Percentiles rank a stretch among this genome's conserved stretches.
phyloP scores from a whole-genome alignment of 2,329 filamentous ascomycete species.

The Epichloe baconii region DNA sequence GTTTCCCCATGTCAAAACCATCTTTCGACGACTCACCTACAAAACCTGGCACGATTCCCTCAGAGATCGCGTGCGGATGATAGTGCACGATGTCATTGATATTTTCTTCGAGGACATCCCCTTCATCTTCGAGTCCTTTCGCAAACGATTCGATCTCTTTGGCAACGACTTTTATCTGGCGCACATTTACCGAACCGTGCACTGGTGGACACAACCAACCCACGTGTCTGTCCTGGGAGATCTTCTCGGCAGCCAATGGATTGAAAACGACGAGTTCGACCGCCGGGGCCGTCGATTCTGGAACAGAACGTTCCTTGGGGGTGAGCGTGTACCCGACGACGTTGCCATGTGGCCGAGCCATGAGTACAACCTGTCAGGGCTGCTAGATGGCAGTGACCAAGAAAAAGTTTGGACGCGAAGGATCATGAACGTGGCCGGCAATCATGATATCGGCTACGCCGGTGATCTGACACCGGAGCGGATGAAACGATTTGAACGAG shows the following conservation, averaged over 20 bases:
- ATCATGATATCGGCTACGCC: constrained; percentile 94
- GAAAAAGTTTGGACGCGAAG: constrained; percentile 53
- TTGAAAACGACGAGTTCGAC: constrained; percentile 72
- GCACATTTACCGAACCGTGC: constrained; percentile 75
- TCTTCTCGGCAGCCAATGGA: constrained; percentile 89
- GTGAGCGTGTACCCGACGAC: constrained; percentile 47
- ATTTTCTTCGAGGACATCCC: constrained; percentile 56
- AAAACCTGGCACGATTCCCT: constrained; percentile 31
- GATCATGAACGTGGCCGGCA: constrained; percentile 83
- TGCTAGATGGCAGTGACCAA: constrained; percentile 30
- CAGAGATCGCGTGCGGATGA: constrained; percentile 37
- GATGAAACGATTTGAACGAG: constrained; percentile 66
- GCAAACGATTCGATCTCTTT: constrained; percentile 76
- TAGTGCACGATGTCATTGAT: constrained; percentile 46
- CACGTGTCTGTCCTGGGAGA: constrained; percentile 86
- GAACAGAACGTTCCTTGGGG: constrained; percentile 62
- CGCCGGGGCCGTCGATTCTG: constrained; percentile 63
- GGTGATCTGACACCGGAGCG: constrained; percentile 73
- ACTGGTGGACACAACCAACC: constrained; percentile 75
- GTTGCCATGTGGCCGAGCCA: constrained; percentile 33
- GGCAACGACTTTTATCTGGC: constrained; percentile 93
- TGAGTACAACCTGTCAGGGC: constrained; percentile 37
- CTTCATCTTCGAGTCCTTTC: constrained; percentile 48
- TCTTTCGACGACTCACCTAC: constrained; percentile 34
- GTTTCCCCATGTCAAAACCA: constrained; percentile 39